Evolutionary conservation across 75 land plant species (phyloP), one percentile per base, ranked within the genome.

Genomic region (Sequoia sempervirens): DNA sequence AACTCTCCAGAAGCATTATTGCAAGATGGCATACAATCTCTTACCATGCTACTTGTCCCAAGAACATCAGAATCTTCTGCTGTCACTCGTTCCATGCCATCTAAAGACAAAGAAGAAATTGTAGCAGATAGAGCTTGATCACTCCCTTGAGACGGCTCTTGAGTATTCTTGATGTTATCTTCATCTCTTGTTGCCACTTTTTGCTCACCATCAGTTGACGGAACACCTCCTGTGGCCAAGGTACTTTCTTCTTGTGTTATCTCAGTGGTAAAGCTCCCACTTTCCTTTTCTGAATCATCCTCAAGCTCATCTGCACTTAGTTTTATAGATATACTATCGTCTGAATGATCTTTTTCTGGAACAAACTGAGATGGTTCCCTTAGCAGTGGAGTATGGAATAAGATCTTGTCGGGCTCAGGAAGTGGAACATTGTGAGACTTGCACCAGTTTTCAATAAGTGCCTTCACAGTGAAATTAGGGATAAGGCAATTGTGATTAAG

Each of bases 371-470:
- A 75, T 37, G 79, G 40, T 17, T 75, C 13, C 3, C 43, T 40
- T 37, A 13, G 26, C 40, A 40, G 43, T 75, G 79, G 43, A 75
- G 45, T 40, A 40, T 37, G 38, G 30, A 66, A 23, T 28, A 23
- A 10, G 14, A 70, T 13, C 36, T 72, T 85, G 7, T 38, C 66
- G 15, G 85, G 85, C 37, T 47, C 70, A 20, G 86, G 85, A 58
- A 78, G 18, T 26, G 86, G 53, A 34, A 82, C 81, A 34, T 46
- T 64, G 78, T 86, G 79, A 30, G 86, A 23, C 81, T 83, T 85
- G 75, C 85, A 86, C 87, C 87, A 86, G 20, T 56, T 75, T 75
- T 26, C 68, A 61, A 86, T 86, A 43, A 86, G 34, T 46, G 85
- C 81, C 53, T 83, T 86, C 18, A 86, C 85, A 18, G 81, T 86